A percentile compares a stretch with the other conserved stretches of the same genome.
Evolutionary conservation across 768 basidiomycete genomes (phyloP).

Genomic region (Agaricus bisporus): DNA sequence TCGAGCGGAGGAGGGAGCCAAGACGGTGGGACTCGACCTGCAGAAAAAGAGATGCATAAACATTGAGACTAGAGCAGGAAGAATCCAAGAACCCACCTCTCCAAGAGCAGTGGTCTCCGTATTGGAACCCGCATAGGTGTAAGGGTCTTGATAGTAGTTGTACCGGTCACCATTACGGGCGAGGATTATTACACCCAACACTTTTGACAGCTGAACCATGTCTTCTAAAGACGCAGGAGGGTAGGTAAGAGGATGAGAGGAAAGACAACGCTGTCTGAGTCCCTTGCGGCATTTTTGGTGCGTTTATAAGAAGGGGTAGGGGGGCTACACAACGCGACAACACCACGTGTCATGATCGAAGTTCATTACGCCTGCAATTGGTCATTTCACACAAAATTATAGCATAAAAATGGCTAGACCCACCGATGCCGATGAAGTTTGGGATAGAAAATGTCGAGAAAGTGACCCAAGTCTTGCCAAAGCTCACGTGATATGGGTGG

Average conservation of each 20-base stretch:
- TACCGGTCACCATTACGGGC: constrained; percentile 75
- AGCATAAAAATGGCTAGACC: too few species aligned
- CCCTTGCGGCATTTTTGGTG: constrained; percentile 12
- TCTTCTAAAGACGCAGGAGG: constrained; percentile 11
- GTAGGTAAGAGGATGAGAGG: constrained; percentile 14
- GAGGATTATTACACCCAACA: constrained; percentile 73
- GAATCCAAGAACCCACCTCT: constrained; percentile 38
- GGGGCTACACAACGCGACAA: too few species aligned
- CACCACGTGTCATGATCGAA: too few species aligned
- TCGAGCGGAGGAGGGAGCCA: constrained; percentile 53
- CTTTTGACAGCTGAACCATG: constrained; percentile 45
- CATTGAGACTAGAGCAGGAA: neutral
- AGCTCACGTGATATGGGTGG: too few species aligned
- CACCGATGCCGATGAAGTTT: too few species aligned
- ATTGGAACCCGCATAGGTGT: constrained; percentile 53
- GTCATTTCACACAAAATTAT: too few species aligned
- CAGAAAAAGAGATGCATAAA: constrained; percentile 9
- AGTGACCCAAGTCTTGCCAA: too few species aligned
- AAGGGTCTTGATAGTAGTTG: constrained; percentile 66
- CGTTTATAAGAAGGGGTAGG: constrained; percentile 15
- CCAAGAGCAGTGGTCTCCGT: constrained; percentile 74
- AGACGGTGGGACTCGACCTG: constrained; percentile 67
- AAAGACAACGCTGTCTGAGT: constrained; percentile 15
- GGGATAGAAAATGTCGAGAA: too few species aligned
- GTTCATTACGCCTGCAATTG: too few species aligned